These are phyloP conservation scores for Orobanche coerulescens DNA, from an alignment of 257 asterid genomes.

Conservation along the genomic window DNA sequence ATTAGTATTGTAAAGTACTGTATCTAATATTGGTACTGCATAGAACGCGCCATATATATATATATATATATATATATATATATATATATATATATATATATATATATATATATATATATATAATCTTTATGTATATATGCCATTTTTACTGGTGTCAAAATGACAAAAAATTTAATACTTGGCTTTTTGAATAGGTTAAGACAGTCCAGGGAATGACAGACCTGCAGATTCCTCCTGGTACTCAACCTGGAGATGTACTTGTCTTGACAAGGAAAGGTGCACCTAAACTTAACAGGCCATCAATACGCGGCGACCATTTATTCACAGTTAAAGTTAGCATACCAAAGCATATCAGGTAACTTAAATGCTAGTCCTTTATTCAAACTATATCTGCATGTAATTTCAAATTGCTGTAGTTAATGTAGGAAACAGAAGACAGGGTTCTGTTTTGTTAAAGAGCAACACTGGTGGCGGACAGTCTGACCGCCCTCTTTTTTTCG, in stretches of 20 bases:
- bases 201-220: conserved; percentile 92
- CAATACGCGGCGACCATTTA: conserved; percentile 95
- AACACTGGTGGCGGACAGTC: too few species aligned
- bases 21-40: too few species aligned
- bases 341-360: conserved; percentile 83
- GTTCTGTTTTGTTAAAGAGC: background rate
- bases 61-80: too few species aligned
- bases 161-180: conserved; percentile 10
- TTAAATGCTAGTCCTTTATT: conserved; percentile 12
- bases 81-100: too few species aligned
- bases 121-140: background rate
- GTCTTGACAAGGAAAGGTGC: conserved; percentile 97
- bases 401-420: conserved; percentile 15
- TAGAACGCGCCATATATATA: too few species aligned
- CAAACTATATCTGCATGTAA: conserved; percentile 8
- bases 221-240: conserved; percentile 92
- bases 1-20: too few species aligned
- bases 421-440: background rate
- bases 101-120: too few species aligned
- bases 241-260: conserved; percentile 98
- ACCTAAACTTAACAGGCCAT: conserved; percentile 86
- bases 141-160: conserved; percentile 9
- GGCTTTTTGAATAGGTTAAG: conserved; percentile 52
- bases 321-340: conserved; percentile 81
- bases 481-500: too few species aligned